Conservation (phyloP, 495 filamentous ascomycete species). For the Wilcoxina mikolae region DNA sequence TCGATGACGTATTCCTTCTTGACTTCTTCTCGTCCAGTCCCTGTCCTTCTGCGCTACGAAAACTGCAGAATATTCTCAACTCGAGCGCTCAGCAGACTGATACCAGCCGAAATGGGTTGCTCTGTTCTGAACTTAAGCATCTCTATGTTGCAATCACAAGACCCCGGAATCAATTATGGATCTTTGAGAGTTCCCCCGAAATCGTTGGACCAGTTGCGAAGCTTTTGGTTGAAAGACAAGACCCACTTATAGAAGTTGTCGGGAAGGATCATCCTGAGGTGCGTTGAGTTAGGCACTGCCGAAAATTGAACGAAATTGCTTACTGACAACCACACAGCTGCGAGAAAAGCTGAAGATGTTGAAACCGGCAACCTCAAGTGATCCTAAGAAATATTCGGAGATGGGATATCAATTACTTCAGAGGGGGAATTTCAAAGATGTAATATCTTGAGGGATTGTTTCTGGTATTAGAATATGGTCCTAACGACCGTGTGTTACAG, state of each 20-base stretch:
- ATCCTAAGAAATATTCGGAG: constrained; percentile 8
- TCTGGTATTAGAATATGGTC: no score
- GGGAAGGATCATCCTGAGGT: background rate
- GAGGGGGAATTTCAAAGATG: constrained; percentile 3
- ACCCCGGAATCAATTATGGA: constrained; percentile 4
- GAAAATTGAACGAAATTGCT: no score
- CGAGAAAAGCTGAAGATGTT: constrained; percentile 1
- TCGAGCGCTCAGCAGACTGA: background rate
- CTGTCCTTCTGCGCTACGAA: background rate
- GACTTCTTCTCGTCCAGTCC: constrained; percentile 26
- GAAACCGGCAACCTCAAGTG: constrained; percentile 2
- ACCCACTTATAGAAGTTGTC: constrained; percentile 1
- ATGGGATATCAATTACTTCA: constrained; percentile 15
- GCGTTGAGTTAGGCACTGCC: no score
- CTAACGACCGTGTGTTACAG: no score
- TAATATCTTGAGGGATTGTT: no score
- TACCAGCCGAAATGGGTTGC: background rate
- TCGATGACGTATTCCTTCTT: constrained; percentile 33
- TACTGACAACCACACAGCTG: no score
- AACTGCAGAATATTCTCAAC: background rate
- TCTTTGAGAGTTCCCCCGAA: background rate
- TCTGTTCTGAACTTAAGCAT: constrained; percentile 7
- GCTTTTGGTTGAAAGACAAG: background rate
- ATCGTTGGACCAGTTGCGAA: background rate
- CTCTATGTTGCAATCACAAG: constrained; percentile 12